These are phyloP conservation scores for Prunella vulgaris DNA, from an alignment of 257 asterid genomes.

Conservation along the genomic window DNA sequence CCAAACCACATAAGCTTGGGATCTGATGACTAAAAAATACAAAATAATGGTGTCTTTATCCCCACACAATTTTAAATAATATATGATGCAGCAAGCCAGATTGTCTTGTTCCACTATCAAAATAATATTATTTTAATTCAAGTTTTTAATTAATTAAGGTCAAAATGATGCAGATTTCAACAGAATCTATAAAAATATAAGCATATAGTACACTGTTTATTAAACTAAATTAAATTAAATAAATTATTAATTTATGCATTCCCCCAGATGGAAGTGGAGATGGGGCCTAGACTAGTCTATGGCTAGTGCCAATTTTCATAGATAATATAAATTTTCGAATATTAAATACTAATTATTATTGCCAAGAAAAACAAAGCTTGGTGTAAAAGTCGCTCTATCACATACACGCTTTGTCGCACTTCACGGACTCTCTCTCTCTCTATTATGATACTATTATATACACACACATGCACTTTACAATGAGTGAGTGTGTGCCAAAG, in stretches of 20 bases:
- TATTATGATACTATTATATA: background rate
- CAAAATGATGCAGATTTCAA: constrained; percentile 44
- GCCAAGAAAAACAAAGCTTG: background rate
- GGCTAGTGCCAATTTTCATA: constrained; percentile 23
- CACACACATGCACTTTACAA: constrained; percentile 6
- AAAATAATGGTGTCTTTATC: constrained; percentile 31
- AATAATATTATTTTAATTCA: constrained; percentile 18
- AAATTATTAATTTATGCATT: constrained; percentile 36
- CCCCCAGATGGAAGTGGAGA: constrained; percentile 39
- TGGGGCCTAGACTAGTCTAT: constrained; percentile 37
- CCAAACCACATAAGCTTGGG: constrained; percentile 40
- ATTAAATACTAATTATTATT: background rate
- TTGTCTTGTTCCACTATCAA: constrained; percentile 56
- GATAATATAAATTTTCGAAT: constrained; percentile 29
- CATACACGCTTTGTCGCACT: constrained; percentile 64
- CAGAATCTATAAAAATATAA: constrained; percentile 22
- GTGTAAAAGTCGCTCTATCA: constrained; percentile 40
- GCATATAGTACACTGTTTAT: constrained; percentile 24
- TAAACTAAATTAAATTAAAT: constrained; percentile 14
- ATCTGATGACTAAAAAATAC: constrained; percentile 41
- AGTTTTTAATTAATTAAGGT: constrained; percentile 32
- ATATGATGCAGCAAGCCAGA: constrained; percentile 33
- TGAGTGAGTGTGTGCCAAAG: constrained; percentile 7
- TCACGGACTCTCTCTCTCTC: constrained; percentile 9
- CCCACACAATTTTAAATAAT: constrained; percentile 6